Percentiles rank a stretch among this genome's conserved stretches.
Evolutionary conservation across 345 rosid genomes (phyloP).

Genomic region (Boechera stricta): DNA sequence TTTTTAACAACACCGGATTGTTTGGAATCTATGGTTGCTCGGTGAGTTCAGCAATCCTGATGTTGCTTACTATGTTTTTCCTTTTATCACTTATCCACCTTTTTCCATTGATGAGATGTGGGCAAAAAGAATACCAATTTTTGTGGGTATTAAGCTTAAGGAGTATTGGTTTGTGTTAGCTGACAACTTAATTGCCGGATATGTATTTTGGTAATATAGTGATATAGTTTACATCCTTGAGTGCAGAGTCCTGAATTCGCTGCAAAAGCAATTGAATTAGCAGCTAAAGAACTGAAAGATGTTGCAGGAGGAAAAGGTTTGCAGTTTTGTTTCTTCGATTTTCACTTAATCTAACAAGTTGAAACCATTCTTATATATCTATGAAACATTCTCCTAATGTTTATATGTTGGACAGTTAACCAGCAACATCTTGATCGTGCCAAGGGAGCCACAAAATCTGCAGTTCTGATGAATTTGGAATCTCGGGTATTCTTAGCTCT

Average conservation of each 20-base stretch:
- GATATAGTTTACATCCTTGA: not conserved
- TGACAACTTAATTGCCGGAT: constrained; percentile 18
- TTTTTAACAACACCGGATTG: constrained; percentile 67
- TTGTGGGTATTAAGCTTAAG: not conserved
- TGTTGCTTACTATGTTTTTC: constrained; percentile 1
- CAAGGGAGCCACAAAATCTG: constrained; percentile 72
- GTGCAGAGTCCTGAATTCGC: constrained; percentile 64
- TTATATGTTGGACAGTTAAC: constrained; percentile 50
- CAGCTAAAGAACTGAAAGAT: constrained; percentile 55
- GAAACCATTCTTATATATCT: not conserved
- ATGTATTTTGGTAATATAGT: constrained; percentile 1
- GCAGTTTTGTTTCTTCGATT: constrained; percentile 18
- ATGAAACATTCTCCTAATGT: not conserved
- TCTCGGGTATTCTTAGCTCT: constrained; percentile 59
- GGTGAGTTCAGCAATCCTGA: constrained; percentile 48
- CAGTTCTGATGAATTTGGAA: constrained; percentile 76
- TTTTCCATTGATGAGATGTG: constrained; percentile 10
- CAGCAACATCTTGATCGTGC: constrained; percentile 60
- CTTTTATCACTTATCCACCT: not conserved
- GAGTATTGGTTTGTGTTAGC: not conserved
- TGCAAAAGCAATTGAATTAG: constrained; percentile 61
- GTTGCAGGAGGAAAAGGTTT: constrained; percentile 69
- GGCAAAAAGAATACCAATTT: not conserved
- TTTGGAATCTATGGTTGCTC: constrained; percentile 82
- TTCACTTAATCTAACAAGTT: not conserved